A percentile compares a stretch with the other conserved stretches of the same genome.
Evolutionary conservation across 1,284 basidiomycete species (phyloP).

Genomic region (Boletus sp.): DNA sequence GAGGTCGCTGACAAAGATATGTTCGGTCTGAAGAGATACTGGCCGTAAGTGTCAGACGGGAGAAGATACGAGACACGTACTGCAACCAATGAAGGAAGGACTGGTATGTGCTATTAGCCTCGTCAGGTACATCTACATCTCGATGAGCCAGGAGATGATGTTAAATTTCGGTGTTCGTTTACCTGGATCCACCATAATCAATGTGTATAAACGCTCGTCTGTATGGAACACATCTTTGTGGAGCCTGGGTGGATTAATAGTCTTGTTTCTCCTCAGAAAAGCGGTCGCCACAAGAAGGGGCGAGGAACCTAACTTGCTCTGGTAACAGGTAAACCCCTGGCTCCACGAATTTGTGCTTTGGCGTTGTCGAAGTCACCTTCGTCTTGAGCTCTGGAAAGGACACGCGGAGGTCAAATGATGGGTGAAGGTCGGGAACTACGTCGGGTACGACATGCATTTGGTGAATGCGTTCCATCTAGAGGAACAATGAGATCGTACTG

Average conservation of each 20-base stretch:
- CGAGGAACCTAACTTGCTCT: constrained; percentile 47
- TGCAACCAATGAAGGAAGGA: constrained; percentile 86
- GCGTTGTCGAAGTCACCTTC: constrained; percentile 32
- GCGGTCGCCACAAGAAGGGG: neutral
- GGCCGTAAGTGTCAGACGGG: neutral
- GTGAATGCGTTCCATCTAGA: constrained; percentile 84
- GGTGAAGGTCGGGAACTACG: constrained; percentile 68
- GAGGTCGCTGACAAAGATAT: constrained; percentile 68
- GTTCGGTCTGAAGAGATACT: constrained; percentile 58
- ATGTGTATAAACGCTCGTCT: constrained; percentile 81
- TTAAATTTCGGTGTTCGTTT: constrained; percentile 5
- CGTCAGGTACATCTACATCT: constrained; percentile 71
- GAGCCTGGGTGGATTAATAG: constrained; percentile 56
- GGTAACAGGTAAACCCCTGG: constrained; percentile 67
- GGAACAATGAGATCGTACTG: no score
- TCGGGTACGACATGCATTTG: constrained; percentile 92
- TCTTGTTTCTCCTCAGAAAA: constrained; percentile 39
- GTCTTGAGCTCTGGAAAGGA: constrained; percentile 41
- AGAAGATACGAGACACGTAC: constrained; percentile 41
- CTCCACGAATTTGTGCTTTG: constrained; percentile 54
- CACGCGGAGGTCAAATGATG: constrained; percentile 71
- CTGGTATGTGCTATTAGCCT: constrained; percentile 58
- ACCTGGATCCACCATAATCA: constrained; percentile 87
- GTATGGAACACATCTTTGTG: constrained; percentile 76
- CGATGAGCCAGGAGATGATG: constrained; percentile 4